Conservation (phyloP, 768 basidiomycete genomes). For the Psilocybe subaeruginosa region DNA sequence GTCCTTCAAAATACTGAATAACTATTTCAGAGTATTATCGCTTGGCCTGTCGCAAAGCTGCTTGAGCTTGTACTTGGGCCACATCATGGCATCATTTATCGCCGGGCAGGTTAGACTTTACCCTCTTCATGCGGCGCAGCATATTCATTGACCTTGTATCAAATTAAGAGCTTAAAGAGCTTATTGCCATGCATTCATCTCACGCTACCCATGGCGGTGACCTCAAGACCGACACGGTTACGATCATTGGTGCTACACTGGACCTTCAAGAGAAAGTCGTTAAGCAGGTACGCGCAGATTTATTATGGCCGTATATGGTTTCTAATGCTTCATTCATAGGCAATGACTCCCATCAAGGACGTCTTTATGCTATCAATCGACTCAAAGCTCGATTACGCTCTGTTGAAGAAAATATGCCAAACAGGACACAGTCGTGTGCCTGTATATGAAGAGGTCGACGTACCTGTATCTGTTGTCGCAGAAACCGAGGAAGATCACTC, state of each 20-base stretch:
- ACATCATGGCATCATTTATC: slow-evolving; percentile 91
- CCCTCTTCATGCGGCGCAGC: not conserved
- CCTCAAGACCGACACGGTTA: slow-evolving; percentile 83
- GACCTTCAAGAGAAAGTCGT: slow-evolving; percentile 90
- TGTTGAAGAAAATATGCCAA: slow-evolving; percentile 72
- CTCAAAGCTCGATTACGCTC: slow-evolving; percentile 79
- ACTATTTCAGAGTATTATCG: slow-evolving; percentile 58
- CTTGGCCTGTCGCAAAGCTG: slow-evolving; percentile 87
- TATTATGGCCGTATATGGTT: not conserved
- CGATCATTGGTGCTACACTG: slow-evolving; percentile 87
- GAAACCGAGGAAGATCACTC: slow-evolving; percentile 11
- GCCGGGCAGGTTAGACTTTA: slow-evolving; percentile 55
- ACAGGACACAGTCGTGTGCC: slow-evolving; percentile 87
- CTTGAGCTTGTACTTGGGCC: slow-evolving; percentile 77
- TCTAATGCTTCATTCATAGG: slow-evolving; percentile 36
- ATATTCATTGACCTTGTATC: not conserved
- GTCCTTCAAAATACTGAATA: not conserved
- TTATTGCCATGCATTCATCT: slow-evolving; percentile 86
- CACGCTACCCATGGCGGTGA: slow-evolving; percentile 81
- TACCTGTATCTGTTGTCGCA: slow-evolving; percentile 44
- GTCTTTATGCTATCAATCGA: slow-evolving; percentile 92
- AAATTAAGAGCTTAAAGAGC: slow-evolving; percentile 76
- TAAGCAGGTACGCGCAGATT: slow-evolving; percentile 47
- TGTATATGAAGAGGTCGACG: slow-evolving; percentile 77
- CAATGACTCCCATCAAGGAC: slow-evolving; percentile 79